Evolutionary conservation across 1,284 basidiomycete species (phyloP), one percentile per base, ranked within the genome.

Genomic region (Vanrija humicola): DNA sequence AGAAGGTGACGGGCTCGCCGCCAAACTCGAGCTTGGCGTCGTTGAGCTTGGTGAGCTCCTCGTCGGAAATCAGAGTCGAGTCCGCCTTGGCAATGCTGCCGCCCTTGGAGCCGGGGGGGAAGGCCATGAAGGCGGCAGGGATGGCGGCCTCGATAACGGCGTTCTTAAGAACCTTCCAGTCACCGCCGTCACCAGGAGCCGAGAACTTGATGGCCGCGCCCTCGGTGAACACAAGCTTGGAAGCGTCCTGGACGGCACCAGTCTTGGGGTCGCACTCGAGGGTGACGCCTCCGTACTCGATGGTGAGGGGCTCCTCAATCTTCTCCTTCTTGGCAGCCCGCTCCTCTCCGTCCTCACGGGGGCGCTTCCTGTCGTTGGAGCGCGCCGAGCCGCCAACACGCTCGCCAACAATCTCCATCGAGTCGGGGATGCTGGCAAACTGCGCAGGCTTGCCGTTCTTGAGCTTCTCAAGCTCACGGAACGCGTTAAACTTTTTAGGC

Each of bases 401-500:
- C 26, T 52, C 58, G 18, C 68, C 74, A 34, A 74, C 66, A 39
- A 75, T 57, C 6, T 73, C 74, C 28, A 75, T 68, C 16, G 65
- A 66, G 38, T 69, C 62, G 15, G 68, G 66, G 52, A 74, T 70
- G 52, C 61, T 66, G 38, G 74, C 73, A 12, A 75, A 57, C 51
- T 64, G 54, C 38, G 68, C 64, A 42, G 58, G 44, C 21, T 57
- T 50, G 56, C 69, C 72, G 54, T 68, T 53, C 54, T 79, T 74
- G 54, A 80, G 79, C 54, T 72, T 78, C 46, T 80, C 84, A 83
- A 88, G 86, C 70, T 91, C 88, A 60, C 82, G 83, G 82, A 97
- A 98, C 2, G 93, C 94, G 74, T 96, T 91, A 80, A 94, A 95
- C 60, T 75, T 70, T 58, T 60, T 65, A 48, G 62, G 54, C 44